Evolutionary conservation across 148 eudicot genomes (phyloP).

Genomic region (Amaranthus cruentus): DNA sequence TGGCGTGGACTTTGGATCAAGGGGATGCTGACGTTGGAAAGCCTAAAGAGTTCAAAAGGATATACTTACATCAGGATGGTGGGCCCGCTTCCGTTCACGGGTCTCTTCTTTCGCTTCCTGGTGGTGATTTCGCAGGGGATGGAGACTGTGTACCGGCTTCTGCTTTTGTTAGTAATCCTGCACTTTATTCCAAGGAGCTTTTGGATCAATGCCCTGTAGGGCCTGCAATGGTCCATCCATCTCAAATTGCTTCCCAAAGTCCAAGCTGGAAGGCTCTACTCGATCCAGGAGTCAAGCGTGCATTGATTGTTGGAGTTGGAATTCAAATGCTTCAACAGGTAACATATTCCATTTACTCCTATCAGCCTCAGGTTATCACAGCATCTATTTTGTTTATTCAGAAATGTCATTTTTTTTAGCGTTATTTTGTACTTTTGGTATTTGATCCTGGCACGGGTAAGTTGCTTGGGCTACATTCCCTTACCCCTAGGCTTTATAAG

Average conservation of each 20-base stretch:
- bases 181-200: constrained; percentile 45
- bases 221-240: constrained; percentile 61
- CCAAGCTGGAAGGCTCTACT: constrained; percentile 59
- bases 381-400: too few species aligned
- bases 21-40: constrained; percentile 54
- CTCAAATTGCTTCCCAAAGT: constrained; percentile 36
- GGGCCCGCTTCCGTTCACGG: constrained; percentile 41
- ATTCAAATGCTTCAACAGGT: constrained; percentile 91
- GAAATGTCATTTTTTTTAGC: too few species aligned
- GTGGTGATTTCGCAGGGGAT: constrained; percentile 36
- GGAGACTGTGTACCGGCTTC: constrained; percentile 45
- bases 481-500: too few species aligned
- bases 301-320: constrained; percentile 69
- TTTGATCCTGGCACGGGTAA: too few species aligned
- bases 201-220: constrained; percentile 48
- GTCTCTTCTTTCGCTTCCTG: constrained; percentile 50
- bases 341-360: constrained; percentile 12
- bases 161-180: constrained; percentile 50
- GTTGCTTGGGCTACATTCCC: too few species aligned
- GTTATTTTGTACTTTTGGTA: too few species aligned
- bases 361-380: too few species aligned
- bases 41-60: constrained; percentile 48
- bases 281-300: constrained; percentile 72
- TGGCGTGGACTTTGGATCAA: constrained; percentile 53
- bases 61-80: constrained; percentile 49